A percentile compares a stretch with the other conserved stretches of the same genome.
phyloP scores from a whole-genome alignment of 768 basidiomycete genomes.

The Calocera viscosa region DNA sequence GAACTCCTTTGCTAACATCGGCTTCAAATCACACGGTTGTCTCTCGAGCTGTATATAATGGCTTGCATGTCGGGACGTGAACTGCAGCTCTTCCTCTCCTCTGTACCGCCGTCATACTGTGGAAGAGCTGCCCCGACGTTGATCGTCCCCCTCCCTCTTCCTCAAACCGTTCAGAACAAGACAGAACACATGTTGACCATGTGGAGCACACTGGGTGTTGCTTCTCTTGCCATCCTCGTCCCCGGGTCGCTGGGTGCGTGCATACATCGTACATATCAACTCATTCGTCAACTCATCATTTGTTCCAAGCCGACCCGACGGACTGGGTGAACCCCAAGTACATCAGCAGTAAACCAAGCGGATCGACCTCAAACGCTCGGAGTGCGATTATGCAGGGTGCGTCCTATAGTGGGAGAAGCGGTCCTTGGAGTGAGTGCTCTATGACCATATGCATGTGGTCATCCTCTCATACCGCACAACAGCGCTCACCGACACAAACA shows the following conservation, averaged over 20 bases:
- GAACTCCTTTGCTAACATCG: too few relatives aligned
- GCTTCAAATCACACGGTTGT: too few relatives aligned
- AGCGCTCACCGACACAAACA: conserved; percentile 31
- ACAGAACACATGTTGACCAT: not conserved
- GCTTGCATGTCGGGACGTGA: too few relatives aligned
- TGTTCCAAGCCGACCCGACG: not conserved
- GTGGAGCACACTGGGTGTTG: not conserved
- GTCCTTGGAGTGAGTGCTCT: conserved; percentile 31
- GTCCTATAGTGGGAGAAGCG: conserved; percentile 28
- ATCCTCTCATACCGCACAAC: conserved; percentile 1
- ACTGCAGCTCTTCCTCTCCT: too few relatives aligned
- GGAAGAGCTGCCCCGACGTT: not conserved
- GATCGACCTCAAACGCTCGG: conserved; percentile 27
- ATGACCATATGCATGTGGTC: not conserved
- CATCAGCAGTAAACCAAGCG: conserved; percentile 17
- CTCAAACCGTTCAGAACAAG: not conserved
- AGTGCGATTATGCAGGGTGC: conserved; percentile 30
- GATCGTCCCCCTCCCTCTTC: not conserved
- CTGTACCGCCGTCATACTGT: too few relatives aligned
- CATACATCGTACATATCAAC: not conserved
- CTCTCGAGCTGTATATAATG: too few relatives aligned
- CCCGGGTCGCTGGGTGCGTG: not conserved
- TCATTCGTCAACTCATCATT: not conserved
- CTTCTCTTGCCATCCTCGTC: not conserved
- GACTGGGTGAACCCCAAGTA: conserved; percentile 35